phyloP scores from a whole-genome alignment of 345 rosid species.

The Euphorbia tirucalli region DNA sequence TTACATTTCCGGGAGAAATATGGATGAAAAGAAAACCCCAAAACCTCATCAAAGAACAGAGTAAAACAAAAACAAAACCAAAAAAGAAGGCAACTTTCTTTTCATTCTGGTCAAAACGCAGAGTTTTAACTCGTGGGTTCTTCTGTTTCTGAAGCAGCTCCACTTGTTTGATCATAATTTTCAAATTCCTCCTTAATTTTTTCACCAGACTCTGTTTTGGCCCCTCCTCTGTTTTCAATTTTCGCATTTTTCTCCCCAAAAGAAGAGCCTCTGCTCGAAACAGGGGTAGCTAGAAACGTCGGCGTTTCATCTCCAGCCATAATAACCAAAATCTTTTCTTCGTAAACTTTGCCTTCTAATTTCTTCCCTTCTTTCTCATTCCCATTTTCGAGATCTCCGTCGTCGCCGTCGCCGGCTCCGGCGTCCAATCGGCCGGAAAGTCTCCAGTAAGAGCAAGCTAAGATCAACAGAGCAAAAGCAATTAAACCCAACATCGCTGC shows the following conservation, averaged over 20 bases:
- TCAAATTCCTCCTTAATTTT: conserved; percentile 37
- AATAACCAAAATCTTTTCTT: conserved; percentile 29
- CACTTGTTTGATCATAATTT: conserved; percentile 8
- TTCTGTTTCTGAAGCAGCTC: conserved; percentile 2
- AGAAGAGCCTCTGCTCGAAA: conserved; percentile 28
- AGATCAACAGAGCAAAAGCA: conserved; percentile 79
- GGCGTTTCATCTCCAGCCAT: conserved; percentile 34
- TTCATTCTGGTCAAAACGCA: neutral
- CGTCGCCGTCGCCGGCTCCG: neutral
- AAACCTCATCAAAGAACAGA: neutral
- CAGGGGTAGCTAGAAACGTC: conserved; percentile 33
- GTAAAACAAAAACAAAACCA: neutral
- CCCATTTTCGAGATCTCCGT: conserved; percentile 12
- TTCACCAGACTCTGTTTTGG: conserved; percentile 28
- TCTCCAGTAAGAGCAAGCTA: conserved; percentile 95
- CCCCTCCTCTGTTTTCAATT: conserved; percentile 23
- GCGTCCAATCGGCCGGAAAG: conserved; percentile 46
- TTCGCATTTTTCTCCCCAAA: conserved; percentile 34
- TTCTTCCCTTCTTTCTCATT: conserved; percentile 5
- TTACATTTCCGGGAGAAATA: conserved; percentile 40
- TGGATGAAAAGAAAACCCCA: conserved; percentile 5
- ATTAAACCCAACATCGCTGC: conserved; percentile 94
- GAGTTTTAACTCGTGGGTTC: conserved; percentile 23
- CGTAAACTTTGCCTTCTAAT: conserved; percentile 5
- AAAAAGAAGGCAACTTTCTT: neutral